phyloP scores from a whole-genome alignment of 2,329 filamentous ascomycete species.

The Bipolaris cookei region DNA sequence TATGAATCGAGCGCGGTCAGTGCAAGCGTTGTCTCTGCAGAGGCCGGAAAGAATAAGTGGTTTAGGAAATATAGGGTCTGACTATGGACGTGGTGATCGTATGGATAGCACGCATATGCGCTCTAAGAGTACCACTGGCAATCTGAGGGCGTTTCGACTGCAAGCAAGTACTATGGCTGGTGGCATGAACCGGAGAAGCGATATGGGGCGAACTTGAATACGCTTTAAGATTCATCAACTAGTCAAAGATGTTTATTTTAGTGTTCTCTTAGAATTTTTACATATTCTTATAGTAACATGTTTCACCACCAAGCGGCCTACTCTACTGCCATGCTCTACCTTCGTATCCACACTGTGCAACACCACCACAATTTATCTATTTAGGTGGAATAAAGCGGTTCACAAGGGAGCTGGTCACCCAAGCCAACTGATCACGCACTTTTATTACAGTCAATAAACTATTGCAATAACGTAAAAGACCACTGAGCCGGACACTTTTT shows the following conservation, averaged over 20 bases:
- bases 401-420: too few relatives aligned
- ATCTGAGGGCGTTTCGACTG: constrained; percentile 2
- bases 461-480: too few relatives aligned
- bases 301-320: too few relatives aligned
- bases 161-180: constrained; percentile 4
- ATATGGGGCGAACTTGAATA: background rate
- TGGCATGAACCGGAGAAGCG: constrained; percentile 3
- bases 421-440: too few relatives aligned
- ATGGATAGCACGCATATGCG: background rate
- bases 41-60: constrained; percentile 1
- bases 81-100: background rate
- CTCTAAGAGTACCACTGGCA: constrained; percentile 3
- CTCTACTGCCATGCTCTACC: too few relatives aligned
- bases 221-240: background rate
- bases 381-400: too few relatives aligned
- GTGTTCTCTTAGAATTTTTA: too few relatives aligned
- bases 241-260: background rate
- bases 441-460: too few relatives aligned
- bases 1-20: background rate
- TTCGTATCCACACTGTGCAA: too few relatives aligned
- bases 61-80: background rate
- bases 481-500: too few relatives aligned
- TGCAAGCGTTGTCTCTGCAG: background rate
- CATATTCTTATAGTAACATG: too few relatives aligned
- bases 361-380: too few relatives aligned